Evolutionary conservation across 495 filamentous ascomycete species (phyloP).

Genomic region (Clohesyomyces aquaticus): DNA sequence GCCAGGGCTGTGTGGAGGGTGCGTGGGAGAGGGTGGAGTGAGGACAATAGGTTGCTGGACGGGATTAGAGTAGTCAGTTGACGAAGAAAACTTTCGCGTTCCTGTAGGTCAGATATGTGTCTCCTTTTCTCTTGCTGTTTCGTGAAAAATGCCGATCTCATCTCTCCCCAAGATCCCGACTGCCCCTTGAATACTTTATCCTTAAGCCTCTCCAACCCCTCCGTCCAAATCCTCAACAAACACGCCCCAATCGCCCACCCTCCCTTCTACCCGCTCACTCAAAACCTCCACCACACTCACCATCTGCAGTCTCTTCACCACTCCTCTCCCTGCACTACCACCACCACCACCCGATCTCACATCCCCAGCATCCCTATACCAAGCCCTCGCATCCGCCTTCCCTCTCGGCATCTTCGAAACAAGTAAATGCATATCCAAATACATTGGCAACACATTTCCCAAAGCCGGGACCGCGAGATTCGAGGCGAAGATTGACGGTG

Average conservation of each 20-base stretch:
- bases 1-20: no score
- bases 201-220: neutral
- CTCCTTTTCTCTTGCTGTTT: no score
- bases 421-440: slow-evolving; percentile 44
- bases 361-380: slow-evolving; percentile 3
- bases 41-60: no score
- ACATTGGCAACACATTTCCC: slow-evolving; percentile 33
- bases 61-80: no score
- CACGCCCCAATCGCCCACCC: slow-evolving; percentile 41
- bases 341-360: neutral
- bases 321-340: neutral
- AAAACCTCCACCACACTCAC: slow-evolving; percentile 44
- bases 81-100: no score
- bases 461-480: slow-evolving; percentile 40
- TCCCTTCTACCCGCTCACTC: slow-evolving; percentile 37
- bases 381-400: slow-evolving; percentile 22
- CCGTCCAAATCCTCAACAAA: slow-evolving; percentile 12
- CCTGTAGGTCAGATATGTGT: no score
- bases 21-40: no score
- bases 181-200: no score
- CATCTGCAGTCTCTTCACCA: slow-evolving; percentile 13
- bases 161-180: no score
- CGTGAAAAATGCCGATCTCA: no score
- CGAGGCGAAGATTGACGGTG: slow-evolving; percentile 44
- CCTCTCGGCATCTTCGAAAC: slow-evolving; percentile 23